Evolutionary conservation across 495 filamentous ascomycete species (phyloP).

Genomic region (Penicillium canescens): DNA sequence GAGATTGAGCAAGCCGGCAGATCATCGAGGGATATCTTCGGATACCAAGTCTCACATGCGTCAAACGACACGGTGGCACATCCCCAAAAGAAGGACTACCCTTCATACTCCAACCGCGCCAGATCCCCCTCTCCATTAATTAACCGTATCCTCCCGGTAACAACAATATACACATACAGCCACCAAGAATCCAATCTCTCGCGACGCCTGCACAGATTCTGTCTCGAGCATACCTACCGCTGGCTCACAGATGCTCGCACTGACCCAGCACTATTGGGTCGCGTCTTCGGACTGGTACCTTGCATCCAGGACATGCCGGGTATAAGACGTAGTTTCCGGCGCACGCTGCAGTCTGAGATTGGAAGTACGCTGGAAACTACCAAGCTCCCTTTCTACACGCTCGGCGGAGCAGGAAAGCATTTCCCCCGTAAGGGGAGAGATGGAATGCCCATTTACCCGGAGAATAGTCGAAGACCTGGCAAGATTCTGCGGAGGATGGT

Average conservation of each 20-base stretch:
- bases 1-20: background rate
- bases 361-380: slow-evolving; percentile 48
- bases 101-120: background rate
- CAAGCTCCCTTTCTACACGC: slow-evolving; percentile 60
- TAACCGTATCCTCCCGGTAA: slow-evolving; percentile 26
- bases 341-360: slow-evolving; percentile 28
- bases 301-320: slow-evolving; percentile 54
- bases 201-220: slow-evolving; percentile 65
- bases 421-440: slow-evolving; percentile 16
- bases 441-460: slow-evolving; percentile 21
- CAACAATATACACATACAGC: slow-evolving; percentile 33
- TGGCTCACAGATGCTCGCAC: slow-evolving; percentile 59
- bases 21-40: slow-evolving; percentile 10
- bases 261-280: slow-evolving; percentile 47
- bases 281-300: slow-evolving; percentile 69
- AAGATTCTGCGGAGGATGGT: slow-evolving; percentile 21
- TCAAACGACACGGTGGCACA: background rate
- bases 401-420: slow-evolving; percentile 71
- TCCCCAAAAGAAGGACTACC: background rate
- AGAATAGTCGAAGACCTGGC: slow-evolving; percentile 20
- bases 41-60: slow-evolving; percentile 17
- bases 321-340: slow-evolving; percentile 44
- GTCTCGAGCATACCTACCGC: slow-evolving; percentile 61
- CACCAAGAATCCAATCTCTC: slow-evolving; percentile 69
- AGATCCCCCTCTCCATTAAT: slow-evolving; percentile 22